Base-by-base conservation (phyloP, 352 stramenopile species). In the Phytopythium oedochilum region DNA sequence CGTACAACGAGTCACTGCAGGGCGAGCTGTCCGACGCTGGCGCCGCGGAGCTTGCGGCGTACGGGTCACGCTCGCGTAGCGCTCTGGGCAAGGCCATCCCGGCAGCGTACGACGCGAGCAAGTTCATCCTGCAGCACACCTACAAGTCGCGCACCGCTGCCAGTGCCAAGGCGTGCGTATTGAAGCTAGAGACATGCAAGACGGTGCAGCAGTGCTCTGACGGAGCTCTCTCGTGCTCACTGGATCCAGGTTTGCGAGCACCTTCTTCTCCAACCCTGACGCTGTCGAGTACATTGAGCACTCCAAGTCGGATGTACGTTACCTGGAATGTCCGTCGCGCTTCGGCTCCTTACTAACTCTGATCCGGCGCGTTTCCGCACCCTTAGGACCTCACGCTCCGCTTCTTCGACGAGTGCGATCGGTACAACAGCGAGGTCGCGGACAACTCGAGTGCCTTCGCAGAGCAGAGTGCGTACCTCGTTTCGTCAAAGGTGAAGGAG, bases 391-490 rank as follows among this genome's bases (percentile, higher is more conserved):
- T 50, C 6, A 45, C 85, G 8, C 47, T 89, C 36, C 79, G 82
- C 15, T 92, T 89, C 68, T 90, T 78, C 59, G 79, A 90, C 52
- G 61, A 69, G 26, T 92, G 82, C 46, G 63, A 70, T 18, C 73
- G 63, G 23, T 92, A 92, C 56, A 55, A 74, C 42, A 51, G 29
- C 0, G 48, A 81, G n/a, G 76, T 92, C 17, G 83, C 79, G 40
- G 51, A 72, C 35, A 89, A 89, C 60, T 51, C 55, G 8, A 83
- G 59, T 23, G 70, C 73, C 5, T 61, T 74, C 25, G 56, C 48
- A 3, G 60, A 92, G 62, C 56, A 60, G 38, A 65, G 50, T 20
- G 66, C 57, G n/a, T 89, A 80, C 38, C 58, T 68, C 5, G 49
- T 39, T 1, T 80, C 74, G 0, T 58, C 48, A 22, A 57, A 71